phyloP scores from a whole-genome alignment of 768 basidiomycete species.

The Lentinula guzmanii region DNA sequence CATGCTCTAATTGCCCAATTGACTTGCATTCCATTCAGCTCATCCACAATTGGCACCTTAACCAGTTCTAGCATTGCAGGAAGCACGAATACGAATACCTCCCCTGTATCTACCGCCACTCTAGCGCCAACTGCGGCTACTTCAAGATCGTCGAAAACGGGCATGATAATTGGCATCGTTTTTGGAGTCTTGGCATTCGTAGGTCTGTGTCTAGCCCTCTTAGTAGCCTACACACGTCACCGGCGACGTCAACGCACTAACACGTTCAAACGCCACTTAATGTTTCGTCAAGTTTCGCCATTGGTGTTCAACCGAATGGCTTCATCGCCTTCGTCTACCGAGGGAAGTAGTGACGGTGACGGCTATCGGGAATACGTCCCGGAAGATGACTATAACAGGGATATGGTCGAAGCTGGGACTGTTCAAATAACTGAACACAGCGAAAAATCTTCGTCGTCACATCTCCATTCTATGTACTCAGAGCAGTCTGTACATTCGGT shows the following conservation, averaged over 20 bases:
- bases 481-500: neutral
- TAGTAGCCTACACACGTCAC: constrained; percentile 1
- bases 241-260: neutral
- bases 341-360: neutral
- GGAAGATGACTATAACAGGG: neutral
- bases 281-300: constrained; percentile 1
- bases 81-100: neutral
- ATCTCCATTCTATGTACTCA: neutral
- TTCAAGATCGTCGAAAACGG: neutral
- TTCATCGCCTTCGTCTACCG: neutral
- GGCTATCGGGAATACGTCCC: neutral
- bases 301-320: neutral
- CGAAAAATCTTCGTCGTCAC: neutral
- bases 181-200: constrained; percentile 1
- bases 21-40: neutral
- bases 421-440: neutral
- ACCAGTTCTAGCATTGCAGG: neutral
- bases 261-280: neutral
- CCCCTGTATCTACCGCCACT: neutral
- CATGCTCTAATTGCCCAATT: neutral
- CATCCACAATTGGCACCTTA: neutral
- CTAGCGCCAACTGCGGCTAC: neutral
- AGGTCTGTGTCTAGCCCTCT: neutral
- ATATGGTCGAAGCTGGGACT: neutral
- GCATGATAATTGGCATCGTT: constrained; percentile 1